These are phyloP conservation scores for Leishmania lainsoni DNA, from an alignment of 208 protist genomes.

Conservation along the genomic window DNA sequence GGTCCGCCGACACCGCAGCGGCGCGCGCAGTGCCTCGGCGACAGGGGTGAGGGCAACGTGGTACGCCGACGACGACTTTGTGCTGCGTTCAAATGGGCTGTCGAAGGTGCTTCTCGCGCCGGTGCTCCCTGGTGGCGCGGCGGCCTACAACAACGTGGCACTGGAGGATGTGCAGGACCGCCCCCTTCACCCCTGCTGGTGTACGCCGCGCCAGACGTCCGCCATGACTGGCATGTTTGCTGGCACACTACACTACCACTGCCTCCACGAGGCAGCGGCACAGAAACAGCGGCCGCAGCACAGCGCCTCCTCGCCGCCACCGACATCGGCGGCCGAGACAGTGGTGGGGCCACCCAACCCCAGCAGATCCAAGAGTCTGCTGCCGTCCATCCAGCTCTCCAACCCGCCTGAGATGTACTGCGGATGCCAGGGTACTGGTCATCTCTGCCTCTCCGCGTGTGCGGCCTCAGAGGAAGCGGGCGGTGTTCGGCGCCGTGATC, in stretches of 20 bases:
- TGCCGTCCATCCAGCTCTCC: background rate
- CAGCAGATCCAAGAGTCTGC: background rate
- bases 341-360: background rate
- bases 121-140: constrained; percentile 6
- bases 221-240: constrained; percentile 40
- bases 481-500: constrained; percentile 6
- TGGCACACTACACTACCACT: constrained; percentile 86
- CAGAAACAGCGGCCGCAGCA: constrained; percentile 8
- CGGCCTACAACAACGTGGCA: constrained; percentile 11
- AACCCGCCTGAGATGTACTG: constrained; percentile 33
- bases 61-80: constrained; percentile 27
- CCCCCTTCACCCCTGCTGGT: constrained; percentile 77
- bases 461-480: constrained; percentile 5
- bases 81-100: constrained; percentile 26
- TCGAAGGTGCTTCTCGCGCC: constrained; percentile 26
- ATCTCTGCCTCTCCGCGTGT: constrained; percentile 46
- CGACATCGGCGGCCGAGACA: background rate
- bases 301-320: constrained; percentile 4
- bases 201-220: constrained; percentile 60
- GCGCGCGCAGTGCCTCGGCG: constrained; percentile 14
- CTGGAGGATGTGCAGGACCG: constrained; percentile 28
- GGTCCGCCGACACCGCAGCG: constrained; percentile 11
- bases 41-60: constrained; percentile 3
- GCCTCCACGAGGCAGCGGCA: constrained; percentile 46
- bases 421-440: constrained; percentile 72